These are phyloP conservation scores for Pseudogymnoascus sp. DNA, from an alignment of 2,329 filamentous ascomycete species.

Conservation along the genomic window DNA sequence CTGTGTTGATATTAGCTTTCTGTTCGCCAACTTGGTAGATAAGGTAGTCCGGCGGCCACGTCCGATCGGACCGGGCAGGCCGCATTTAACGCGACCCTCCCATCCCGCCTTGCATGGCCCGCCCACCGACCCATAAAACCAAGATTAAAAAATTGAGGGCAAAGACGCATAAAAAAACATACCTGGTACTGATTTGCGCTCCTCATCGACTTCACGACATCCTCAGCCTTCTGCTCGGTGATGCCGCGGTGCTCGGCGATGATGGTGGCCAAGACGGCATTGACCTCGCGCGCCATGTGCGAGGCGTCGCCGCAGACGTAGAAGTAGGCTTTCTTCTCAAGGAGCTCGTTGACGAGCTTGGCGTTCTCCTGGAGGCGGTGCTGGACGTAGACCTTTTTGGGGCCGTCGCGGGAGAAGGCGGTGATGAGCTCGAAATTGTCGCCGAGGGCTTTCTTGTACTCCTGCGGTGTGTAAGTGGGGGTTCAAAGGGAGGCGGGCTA, in stretches of 20 bases:
- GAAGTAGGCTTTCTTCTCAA: conserved; percentile 84
- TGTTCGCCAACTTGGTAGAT: background rate
- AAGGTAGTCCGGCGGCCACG: background rate
- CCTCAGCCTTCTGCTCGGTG: conserved; percentile 81
- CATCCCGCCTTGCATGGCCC: background rate
- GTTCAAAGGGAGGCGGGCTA: background rate
- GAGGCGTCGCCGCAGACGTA: conserved; percentile 98
- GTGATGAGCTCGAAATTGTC: conserved; percentile 87
- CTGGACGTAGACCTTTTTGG: conserved; percentile 94
- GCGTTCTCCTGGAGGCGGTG: conserved; percentile 80
- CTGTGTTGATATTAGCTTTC: conserved; percentile 33
- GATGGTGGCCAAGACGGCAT: conserved; percentile 78
- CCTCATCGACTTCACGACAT: conserved; percentile 95
- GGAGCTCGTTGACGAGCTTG: conserved; percentile 77
- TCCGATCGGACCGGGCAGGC: background rate
- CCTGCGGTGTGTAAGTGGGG: conserved; percentile 42
- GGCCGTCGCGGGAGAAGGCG: conserved; percentile 85
- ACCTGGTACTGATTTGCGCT: conserved; percentile 94
- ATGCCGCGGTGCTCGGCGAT: conserved; percentile 78
- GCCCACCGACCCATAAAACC: background rate
- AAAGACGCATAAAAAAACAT: conserved; percentile 25
- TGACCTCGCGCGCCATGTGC: conserved; percentile 94
- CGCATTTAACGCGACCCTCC: background rate
- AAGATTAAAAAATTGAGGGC: background rate
- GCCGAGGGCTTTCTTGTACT: conserved; percentile 75